Evolutionary conservation across 2,329 filamentous ascomycete species (phyloP), one percentile per base, ranked within the genome.

Genomic region (Ophiocordyceps australis): DNA sequence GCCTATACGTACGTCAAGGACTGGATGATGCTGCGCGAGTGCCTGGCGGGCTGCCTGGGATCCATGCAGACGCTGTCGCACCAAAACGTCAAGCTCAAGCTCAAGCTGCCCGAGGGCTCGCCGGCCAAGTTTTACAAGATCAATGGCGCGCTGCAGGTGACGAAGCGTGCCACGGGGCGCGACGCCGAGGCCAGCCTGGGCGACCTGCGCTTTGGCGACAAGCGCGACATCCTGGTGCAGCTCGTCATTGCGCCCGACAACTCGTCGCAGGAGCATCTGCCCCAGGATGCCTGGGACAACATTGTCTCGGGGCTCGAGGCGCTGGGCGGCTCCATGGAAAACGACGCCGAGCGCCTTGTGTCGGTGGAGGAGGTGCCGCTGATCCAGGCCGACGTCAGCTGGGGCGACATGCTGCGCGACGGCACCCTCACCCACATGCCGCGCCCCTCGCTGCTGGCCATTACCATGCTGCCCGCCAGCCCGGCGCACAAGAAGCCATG

Each of bases 11-110:
- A 95, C 42, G 85, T 98, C 38, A 98, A 95, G 54, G 89, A 98
- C 49, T 98, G 89, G 89, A 95, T 95, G 86, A 98, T 95, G 86
- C 65, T 98, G 19, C 76, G 89, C 16, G 89, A 98, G 49, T 95
- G 89, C 47, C 65, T 94, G 23, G 89, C 85, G 14, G 89, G 89
- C 22, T 95, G 86, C 42, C 59, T 98, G 16, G 89, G 89, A 24
- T 74, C 82, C 10, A 66, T 95, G 45, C 89, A 98, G 50, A 83
- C 81, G 3, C 75, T 82, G 16, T 95, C 89, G n/a, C 89, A 98
- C 47, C 89, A 95, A 47, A 95, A 95, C 43, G 89, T 91, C 30
- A 94, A 92, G 57, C 65, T 98, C 28, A 93, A 91, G 58, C 69
- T 98, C 29, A 80, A 81, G 39, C 58, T 98, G 7, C 89, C 89